Evolutionary conservation across 73 alveolate genomes (phyloP), one percentile per base, ranked within the genome.

Genomic region (Paramecium caudatum): DNA sequence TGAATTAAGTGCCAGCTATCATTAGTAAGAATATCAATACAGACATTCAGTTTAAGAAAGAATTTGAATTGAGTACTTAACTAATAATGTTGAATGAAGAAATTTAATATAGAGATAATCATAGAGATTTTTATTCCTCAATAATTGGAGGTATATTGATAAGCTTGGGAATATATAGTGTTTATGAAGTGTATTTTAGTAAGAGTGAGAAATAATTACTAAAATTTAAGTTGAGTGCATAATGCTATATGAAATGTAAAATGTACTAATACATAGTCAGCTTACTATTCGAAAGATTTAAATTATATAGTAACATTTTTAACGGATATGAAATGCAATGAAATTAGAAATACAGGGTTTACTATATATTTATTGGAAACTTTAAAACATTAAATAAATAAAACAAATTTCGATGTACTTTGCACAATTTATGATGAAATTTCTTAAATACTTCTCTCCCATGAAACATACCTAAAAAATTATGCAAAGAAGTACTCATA

Each of bases 291-390:
- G 43, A 74, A 27, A 27, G 68, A 74, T 45, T 74, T 19, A 30
- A 39, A 45, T 39, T 41, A 41, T 16, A 74, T 74, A 17, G 3
- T 41, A 30, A 21, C 36, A 15, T 74, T 39, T 25, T 21, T 74
- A 39, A 45, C n/a, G 36, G 69, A 74, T 39, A 41, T 74, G 68
- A 43, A 74, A 41, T 7, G 34, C 13, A 37, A 34, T 7, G 39
- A 74, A 74, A 36, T 74, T 25, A 74, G 21, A 74, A 74, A 74
- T 45, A 74, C 88, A 39, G 88, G 88, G 6, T 74, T 41, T 47
- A 45, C 43, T 41, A 45, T 74, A 19, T 37, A 74, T 21, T 21
- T 74, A 41, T 47, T 74, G 6, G 43, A 27, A 41, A 74, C 69
- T 3, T 65, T 33, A 36, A 65, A 36, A 65, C 49, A 65, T 65